Base-by-base conservation (phyloP, 768 basidiomycete genomes). In the Suillus sp. region DNA sequence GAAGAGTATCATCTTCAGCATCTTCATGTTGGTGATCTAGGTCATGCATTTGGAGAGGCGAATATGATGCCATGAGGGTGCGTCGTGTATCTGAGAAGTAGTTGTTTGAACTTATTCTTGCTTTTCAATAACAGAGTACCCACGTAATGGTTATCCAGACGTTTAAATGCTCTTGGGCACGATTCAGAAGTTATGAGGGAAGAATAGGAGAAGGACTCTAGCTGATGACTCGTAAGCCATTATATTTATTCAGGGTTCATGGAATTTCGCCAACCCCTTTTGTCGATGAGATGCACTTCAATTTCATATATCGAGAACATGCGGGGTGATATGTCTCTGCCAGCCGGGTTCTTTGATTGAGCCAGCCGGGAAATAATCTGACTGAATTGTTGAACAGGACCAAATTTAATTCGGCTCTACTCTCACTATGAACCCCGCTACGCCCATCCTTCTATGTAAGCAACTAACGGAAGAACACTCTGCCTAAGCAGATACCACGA, bases 11-110 rank as follows among this genome's bases (percentile, higher is more conserved):
- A 2, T 35, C 34, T 55, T 55, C 54, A 10, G 35, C 22, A 22
- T 55, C 54, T 55, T 55, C 54, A 37, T 14, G 54, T 14, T 47
- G 45, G 25, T 55, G n/a, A 4, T 37, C 54, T 4, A 55, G 54
- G 25, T 55, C 54, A 22, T 55, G 35, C n/a, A 37, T 55, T 14
- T 1, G 35, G n/a, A 22, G 54, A 37, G 35, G 35, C 22, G 35
- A 37, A 55, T 55, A 37, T 14, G 22, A 35, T 8, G n/a, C 35
- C 35, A 55, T 55, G 54, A 55, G 16, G 35, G 34, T 55, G 35
- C n/a, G 34, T 55, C 14, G 54, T 5, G 35, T 55, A 55, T 37
- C 22, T 22, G n/a, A 37, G 8, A 25, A 22, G 3, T 25, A 9
- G 22, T 22, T 47, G 4, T 45, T 37, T 16, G 35, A 16, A 14